Base-by-base conservation (phyloP, 2,329 filamentous ascomycete species). In the Sclerotinia borealis region DNA sequence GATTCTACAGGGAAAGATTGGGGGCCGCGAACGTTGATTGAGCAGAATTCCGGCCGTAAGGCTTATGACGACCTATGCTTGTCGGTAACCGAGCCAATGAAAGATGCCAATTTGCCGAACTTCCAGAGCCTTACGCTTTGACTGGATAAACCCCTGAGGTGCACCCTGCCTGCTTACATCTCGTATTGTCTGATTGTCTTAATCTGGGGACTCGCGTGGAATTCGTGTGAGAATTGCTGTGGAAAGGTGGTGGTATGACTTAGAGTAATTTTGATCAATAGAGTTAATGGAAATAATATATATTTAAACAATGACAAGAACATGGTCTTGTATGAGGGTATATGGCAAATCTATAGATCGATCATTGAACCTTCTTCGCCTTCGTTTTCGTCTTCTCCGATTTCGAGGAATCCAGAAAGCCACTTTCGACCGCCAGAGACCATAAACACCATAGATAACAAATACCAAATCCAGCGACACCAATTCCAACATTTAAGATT, bases 391-490 rank as follows among this genome's bases (percentile, higher is more conserved):
- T 67, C 61, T 69, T 69, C 34, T 66, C 69, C 25, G 50, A 50
- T 41, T 66, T 66, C 13, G 64, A 65, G 41, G 64, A 60, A 43
- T 68, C 61, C 29, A 68, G 29, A 37, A 73, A 15, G 47, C 69
- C 68, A 72, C 86, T 88, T 70, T 89, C 85, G 22, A 78, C 73
- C 2, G 85, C 71, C 64, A 85, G 68, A 68, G 85, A 88, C 83
- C 86, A 89, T 66, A 95, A 76, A 75, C 93, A 97, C 95, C 95
- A 99, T 9, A 95, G 72, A 75, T 97, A 98, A 76, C 92, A 96
- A 39, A 96, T 77, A 0, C 84, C 84, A 74, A 98, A 99, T 0
- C 92, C 95, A 4, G 85, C 87, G 27, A 91, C 91, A 9, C 95
- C 95, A 27, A 98, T 77, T 22, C 92, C 86, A 10, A 95, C 92